Evolutionary conservation across 192 early-diverging fungal genomes (phyloP).

Genomic region (Backusella parvicylindrica): DNA sequence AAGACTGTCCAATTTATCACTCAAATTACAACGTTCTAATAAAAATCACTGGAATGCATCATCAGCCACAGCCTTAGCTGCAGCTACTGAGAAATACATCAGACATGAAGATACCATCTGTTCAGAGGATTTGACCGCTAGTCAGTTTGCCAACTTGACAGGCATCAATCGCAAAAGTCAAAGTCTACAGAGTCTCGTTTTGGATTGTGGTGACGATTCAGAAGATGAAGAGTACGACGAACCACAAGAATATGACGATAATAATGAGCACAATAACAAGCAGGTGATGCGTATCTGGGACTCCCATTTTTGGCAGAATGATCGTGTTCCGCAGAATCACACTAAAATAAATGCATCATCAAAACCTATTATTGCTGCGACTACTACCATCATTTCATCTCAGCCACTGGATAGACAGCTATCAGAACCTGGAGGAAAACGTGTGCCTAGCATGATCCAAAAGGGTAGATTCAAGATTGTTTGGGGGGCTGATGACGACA

Average conservation of each 20-base stretch:
- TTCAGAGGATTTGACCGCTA: conserved; percentile 30
- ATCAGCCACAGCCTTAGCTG: conserved; percentile 17
- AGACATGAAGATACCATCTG: conserved; percentile 6
- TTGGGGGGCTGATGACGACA: conserved; percentile 7
- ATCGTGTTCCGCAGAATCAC: neutral
- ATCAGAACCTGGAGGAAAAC: conserved; percentile 5
- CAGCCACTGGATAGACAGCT: neutral
- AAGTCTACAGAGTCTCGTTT: neutral
- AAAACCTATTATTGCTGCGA: neutral
- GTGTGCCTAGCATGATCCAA: conserved; percentile 15
- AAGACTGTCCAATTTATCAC: conserved; percentile 6
- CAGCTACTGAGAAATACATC: conserved; percentile 27
- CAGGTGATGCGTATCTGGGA: conserved; percentile 13
- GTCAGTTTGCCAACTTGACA: conserved; percentile 27
- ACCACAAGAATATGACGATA: neutral
- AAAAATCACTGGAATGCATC: conserved; percentile 10
- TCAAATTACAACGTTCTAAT: neutral
- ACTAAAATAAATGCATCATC: neutral
- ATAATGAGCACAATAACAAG: neutral
- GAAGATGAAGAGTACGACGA: conserved; percentile 7
- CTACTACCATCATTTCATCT: neutral
- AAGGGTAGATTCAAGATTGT: conserved; percentile 30
- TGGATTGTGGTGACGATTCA: neutral
- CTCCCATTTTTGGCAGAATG: conserved; percentile 16
- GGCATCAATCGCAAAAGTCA: conserved; percentile 20